phyloP scores from a whole-genome alignment of 2,329 filamentous ascomycete species.

The Trichothecium sympodiale region DNA sequence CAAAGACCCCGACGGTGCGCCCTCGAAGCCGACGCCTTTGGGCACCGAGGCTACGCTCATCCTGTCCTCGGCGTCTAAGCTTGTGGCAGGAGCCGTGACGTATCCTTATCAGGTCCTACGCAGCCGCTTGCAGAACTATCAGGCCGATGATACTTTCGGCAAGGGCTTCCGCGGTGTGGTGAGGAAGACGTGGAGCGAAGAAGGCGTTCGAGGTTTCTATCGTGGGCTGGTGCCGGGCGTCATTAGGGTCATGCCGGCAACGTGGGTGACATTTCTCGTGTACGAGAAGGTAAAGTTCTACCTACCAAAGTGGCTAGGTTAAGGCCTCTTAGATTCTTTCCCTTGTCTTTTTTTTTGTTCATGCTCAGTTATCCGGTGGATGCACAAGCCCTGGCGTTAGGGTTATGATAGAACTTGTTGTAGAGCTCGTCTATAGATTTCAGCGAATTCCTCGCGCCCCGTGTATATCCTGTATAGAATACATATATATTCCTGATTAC shows the following conservation, averaged over 20 bases:
- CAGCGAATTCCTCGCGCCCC: too few species aligned
- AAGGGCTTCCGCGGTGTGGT: conserved; percentile 61
- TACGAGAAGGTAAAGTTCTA: conserved; percentile 87
- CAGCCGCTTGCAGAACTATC: conserved; percentile 79
- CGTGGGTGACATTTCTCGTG: conserved; percentile 92
- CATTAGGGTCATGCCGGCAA: conserved; percentile 84
- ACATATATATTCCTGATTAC: too few species aligned
- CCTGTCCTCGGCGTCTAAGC: conserved; percentile 70
- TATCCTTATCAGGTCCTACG: conserved; percentile 94
- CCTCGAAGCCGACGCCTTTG: conserved; percentile 24
- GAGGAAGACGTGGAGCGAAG: conserved; percentile 62
- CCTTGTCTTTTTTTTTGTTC: too few species aligned
- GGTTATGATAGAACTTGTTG: too few species aligned
- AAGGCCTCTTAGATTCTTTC: too few species aligned
- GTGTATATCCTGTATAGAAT: too few species aligned
- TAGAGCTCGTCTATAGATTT: too few species aligned
- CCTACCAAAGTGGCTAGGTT: conserved; percentile 35
- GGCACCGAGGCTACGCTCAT: conserved; percentile 68
- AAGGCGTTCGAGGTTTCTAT: conserved; percentile 79
- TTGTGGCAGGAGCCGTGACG: conserved; percentile 79
- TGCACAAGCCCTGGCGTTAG: too few species aligned
- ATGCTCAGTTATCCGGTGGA: too few species aligned
- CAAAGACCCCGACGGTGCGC: conserved; percentile 3
- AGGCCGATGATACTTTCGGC: conserved; percentile 64
- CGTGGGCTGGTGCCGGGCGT: conserved; percentile 81